A percentile compares a stretch with the other conserved stretches of the same genome.
Conservation (phyloP, 192 early-diverging fungal genomes). For the Backusella westeae region DNA sequence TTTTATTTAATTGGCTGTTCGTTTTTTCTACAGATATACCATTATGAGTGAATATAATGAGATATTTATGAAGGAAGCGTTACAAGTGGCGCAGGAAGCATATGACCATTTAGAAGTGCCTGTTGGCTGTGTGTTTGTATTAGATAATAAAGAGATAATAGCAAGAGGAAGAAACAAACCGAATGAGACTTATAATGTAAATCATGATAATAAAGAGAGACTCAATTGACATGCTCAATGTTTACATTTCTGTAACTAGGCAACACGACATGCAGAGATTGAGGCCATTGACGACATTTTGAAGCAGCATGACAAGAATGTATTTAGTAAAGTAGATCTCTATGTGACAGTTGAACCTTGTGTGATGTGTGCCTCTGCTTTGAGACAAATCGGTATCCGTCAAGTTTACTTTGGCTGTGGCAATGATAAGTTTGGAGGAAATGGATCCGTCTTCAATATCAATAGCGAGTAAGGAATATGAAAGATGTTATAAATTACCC, state of each 20-base stretch:
- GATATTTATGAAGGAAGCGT: slow-evolving; percentile 28
- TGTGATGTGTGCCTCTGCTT: slow-evolving; percentile 94
- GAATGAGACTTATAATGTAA: slow-evolving; percentile 82
- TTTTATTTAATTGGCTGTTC: not conserved
- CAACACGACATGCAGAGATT: slow-evolving; percentile 92
- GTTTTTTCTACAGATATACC: not conserved
- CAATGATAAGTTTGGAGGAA: slow-evolving; percentile 96
- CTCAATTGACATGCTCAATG: not conserved
- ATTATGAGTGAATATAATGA: slow-evolving; percentile 25
- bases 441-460: slow-evolving; percentile 85
- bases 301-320: slow-evolving; percentile 25
- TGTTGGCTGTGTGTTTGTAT: slow-evolving; percentile 94
- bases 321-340: slow-evolving; percentile 55
- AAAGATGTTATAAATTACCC: not conserved
- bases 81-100: slow-evolving; percentile 75
- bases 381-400: slow-evolving; percentile 78
- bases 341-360: slow-evolving; percentile 99
- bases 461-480: slow-evolving; percentile 61
- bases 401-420: slow-evolving; percentile 88
- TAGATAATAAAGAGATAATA: slow-evolving; percentile 57
- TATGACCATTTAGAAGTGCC: slow-evolving; percentile 84
- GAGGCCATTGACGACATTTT: slow-evolving; percentile 86
- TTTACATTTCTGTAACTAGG: slow-evolving; percentile 42
- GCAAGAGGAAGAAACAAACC: slow-evolving; percentile 86
- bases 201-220: slow-evolving; percentile 13